These are phyloP conservation scores for Phytophthora cryptogea DNA, from an alignment of 352 stramenopile species.

Conservation along the genomic window DNA sequence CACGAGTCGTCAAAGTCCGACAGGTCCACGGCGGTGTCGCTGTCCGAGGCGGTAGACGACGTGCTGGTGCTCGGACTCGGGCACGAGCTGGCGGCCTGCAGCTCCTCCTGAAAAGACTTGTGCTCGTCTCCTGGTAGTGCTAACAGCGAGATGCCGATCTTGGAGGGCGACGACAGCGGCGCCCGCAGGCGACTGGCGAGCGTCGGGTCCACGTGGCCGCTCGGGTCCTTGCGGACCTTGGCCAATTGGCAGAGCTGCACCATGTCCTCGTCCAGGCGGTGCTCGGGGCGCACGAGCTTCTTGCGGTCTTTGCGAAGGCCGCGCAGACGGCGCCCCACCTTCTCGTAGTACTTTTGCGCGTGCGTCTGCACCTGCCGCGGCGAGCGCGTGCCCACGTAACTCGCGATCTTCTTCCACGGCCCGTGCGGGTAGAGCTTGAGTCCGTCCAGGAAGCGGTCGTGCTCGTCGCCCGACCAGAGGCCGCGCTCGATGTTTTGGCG, in stretches of 20 bases:
- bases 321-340: slow-evolving; percentile 42
- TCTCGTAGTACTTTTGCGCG: slow-evolving; percentile 68
- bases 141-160: slow-evolving; percentile 26
- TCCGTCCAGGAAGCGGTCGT: slow-evolving; percentile 61
- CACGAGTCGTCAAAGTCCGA: slow-evolving; percentile 47
- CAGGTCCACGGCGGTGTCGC: slow-evolving; percentile 29
- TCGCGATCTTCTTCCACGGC: slow-evolving; percentile 56
- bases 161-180: slow-evolving; percentile 34
- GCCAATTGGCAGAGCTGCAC: slow-evolving; percentile 42
- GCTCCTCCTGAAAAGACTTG: slow-evolving; percentile 27
- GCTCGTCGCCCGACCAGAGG: slow-evolving; percentile 59
- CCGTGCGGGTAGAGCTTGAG: slow-evolving; percentile 54
- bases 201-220: slow-evolving; percentile 17
- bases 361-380: slow-evolving; percentile 65
- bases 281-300: slow-evolving; percentile 41
- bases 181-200: slow-evolving; percentile 26
- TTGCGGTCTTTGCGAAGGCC: slow-evolving; percentile 53
- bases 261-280: slow-evolving; percentile 47
- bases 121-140: neutral
- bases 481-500: slow-evolving; percentile 30
- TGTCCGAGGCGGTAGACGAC: slow-evolving; percentile 15
- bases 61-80: slow-evolving; percentile 22
- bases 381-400: slow-evolving; percentile 50
- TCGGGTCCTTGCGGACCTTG: slow-evolving; percentile 29
- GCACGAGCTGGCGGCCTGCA: slow-evolving; percentile 13